Evolutionary conservation across 129 eudicot species (phyloP).

Genomic region (Sambucus nigra): DNA sequence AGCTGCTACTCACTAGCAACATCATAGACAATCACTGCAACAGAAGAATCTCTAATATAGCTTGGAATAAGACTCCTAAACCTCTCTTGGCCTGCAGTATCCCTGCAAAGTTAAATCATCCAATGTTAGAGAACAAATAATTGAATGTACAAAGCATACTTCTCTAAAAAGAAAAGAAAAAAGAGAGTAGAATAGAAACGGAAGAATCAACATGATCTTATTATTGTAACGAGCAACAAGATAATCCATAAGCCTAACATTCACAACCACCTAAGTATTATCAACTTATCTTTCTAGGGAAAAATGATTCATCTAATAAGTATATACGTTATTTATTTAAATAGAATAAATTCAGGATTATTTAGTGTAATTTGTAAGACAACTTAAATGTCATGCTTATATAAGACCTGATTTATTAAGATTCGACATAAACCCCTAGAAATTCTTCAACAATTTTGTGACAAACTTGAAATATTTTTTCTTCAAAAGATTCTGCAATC

Average conservation of each 20-base stretch:
- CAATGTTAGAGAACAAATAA: slow-evolving; percentile 1
- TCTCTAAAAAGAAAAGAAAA: background rate
- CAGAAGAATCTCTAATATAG: slow-evolving; percentile 88
- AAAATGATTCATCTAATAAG: background rate
- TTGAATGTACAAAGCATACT: background rate
- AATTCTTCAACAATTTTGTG: no score
- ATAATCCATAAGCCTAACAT: background rate
- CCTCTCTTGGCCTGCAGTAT: slow-evolving; percentile 93
- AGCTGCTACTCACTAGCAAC: slow-evolving; percentile 63
- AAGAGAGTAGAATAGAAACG: background rate
- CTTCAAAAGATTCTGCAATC: background rate
- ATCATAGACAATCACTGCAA: slow-evolving; percentile 75
- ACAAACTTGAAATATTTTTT: no score
- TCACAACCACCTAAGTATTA: background rate
- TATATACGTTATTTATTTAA: background rate
- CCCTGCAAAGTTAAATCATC: slow-evolving; percentile 38
- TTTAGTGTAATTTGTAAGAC: background rate
- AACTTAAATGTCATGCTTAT: background rate
- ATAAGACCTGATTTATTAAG: background rate
- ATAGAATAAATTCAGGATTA: background rate
- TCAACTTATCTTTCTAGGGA: background rate
- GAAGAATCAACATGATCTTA: background rate
- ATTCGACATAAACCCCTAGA: background rate
- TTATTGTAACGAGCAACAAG: background rate
- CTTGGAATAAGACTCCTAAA: slow-evolving; percentile 91